A percentile compares a stretch with the other conserved stretches of the same genome.
Conservation (phyloP, 805 yeast genomes). For the Candida saitoana region DNA sequence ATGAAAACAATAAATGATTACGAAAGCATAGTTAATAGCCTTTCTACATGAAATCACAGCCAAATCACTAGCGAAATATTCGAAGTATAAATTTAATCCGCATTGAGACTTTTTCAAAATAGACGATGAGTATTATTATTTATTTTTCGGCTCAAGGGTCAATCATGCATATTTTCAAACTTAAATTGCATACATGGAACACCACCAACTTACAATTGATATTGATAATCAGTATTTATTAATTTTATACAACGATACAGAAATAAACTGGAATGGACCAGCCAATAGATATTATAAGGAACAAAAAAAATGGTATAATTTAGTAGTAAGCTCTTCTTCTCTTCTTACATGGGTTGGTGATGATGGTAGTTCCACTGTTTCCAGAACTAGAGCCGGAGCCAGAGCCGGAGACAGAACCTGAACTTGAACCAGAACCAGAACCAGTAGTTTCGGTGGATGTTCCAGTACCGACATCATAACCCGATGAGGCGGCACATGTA, state of each 20-base stretch:
- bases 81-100: background rate
- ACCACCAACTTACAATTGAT: background rate
- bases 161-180: no score
- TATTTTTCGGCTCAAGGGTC: no score
- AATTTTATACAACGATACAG: constrained; percentile 1
- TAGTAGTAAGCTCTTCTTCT: constrained; percentile 14
- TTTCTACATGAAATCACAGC: background rate
- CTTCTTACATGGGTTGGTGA: constrained; percentile 22
- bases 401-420: constrained; percentile 9
- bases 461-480: constrained; percentile 8
- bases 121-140: background rate
- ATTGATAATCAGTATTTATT: background rate
- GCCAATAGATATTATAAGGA: background rate
- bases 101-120: background rate
- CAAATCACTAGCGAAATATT: background rate
- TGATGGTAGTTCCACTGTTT: constrained; percentile 4
- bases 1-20: background rate
- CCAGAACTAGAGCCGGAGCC: constrained; percentile 9
- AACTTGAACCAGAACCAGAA: constrained; percentile 7
- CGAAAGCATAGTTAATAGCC: background rate
- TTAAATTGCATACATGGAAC: background rate
- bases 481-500: constrained; percentile 16
- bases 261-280: background rate
- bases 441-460: constrained; percentile 10
- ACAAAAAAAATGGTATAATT: background rate